phyloP scores from a whole-genome alignment of 768 basidiomycete genomes.

The Boletus sensibilis region DNA sequence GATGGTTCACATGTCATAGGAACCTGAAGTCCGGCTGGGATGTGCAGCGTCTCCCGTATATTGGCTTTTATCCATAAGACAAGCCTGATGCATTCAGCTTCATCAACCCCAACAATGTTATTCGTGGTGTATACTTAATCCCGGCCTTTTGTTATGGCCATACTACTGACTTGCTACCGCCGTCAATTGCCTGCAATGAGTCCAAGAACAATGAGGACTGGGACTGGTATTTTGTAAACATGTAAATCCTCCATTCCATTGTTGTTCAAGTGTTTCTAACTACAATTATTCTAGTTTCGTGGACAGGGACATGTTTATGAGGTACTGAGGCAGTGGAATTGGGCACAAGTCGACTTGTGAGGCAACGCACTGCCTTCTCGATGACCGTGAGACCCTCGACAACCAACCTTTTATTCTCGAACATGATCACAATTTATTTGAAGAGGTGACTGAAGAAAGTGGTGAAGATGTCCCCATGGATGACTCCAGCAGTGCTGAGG shows the following conservation, averaged over 20 bases:
- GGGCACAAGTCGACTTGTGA: neutral
- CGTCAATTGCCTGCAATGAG: constrained; percentile 2
- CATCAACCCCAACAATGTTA: too few species aligned
- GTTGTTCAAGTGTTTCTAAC: too few species aligned
- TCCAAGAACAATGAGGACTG: constrained; percentile 30
- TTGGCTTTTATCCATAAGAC: neutral
- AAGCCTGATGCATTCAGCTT: neutral
- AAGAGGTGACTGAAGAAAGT: neutral
- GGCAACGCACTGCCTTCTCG: neutral
- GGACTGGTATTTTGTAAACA: constrained; percentile 33
- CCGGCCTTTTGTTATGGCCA: neutral
- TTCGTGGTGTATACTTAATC: neutral
- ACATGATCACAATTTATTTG: neutral
- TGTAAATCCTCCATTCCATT: constrained; percentile 23
- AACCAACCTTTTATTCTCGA: neutral
- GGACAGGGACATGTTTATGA: neutral
- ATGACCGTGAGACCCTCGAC: neutral
- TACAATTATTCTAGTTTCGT: neutral
- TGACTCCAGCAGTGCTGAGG: neutral
- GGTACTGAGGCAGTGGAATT: neutral
- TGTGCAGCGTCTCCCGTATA: neutral
- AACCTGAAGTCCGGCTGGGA: neutral
- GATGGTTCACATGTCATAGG: neutral
- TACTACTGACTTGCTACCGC: neutral
- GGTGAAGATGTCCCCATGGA: neutral